Base-by-base conservation (phyloP, 2,329 filamentous ascomycete species). In the Penicillium aurantiogriseum region DNA sequence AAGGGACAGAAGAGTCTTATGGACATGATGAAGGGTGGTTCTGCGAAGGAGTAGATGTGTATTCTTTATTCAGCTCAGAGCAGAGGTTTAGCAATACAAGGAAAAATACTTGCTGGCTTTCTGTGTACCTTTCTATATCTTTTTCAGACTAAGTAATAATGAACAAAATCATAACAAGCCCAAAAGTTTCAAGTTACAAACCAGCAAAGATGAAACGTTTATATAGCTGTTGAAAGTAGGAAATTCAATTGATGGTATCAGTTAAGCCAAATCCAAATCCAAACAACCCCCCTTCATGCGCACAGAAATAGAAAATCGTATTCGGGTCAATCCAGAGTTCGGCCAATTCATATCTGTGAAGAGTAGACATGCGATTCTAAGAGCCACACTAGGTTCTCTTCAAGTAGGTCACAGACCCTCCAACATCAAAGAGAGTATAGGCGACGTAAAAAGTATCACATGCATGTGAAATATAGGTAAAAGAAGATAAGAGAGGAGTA, bases 1-100 rank as follows among this genome's bases (percentile, higher is more conserved):
- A 76, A 73, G 57, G 69, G 65, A 10, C 70, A 74, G 63, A 73
- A 72, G 56, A 76, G 65, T 36, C 56, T 75, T 53, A 56, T 65
- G 44, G 70, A 73, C 39, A 73, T 74, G 69, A 70, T 75, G 64
- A 69, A 69, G 49, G 61, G 52, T 5, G 42, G 52, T 9, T 54
- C 47, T 19, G 66, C 64, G 51, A 60, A 59, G 43, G 39, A 51
- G 19, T 57, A 56, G 23, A 36, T 9, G 8, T 51, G 2, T 13
- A 25, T 27, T 9, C 4, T 36, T 40, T 31, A 17, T 29, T 23
- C 2, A n/a, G 8, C 21, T 19, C 40, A 27, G 17, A 35, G 17
- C 4, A 35, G 21, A 44, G 7, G 21, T 17, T 23, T n/a, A 15
- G 3, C 17, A 35, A 11, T 25, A n/a, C 9, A 7, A 44, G 10